Percentiles rank a stretch among this genome's conserved stretches.
These are phyloP conservation scores for Tubosaeta sp. DNA, from an alignment of 768 basidiomycete genomes.

Conservation along the genomic window DNA sequence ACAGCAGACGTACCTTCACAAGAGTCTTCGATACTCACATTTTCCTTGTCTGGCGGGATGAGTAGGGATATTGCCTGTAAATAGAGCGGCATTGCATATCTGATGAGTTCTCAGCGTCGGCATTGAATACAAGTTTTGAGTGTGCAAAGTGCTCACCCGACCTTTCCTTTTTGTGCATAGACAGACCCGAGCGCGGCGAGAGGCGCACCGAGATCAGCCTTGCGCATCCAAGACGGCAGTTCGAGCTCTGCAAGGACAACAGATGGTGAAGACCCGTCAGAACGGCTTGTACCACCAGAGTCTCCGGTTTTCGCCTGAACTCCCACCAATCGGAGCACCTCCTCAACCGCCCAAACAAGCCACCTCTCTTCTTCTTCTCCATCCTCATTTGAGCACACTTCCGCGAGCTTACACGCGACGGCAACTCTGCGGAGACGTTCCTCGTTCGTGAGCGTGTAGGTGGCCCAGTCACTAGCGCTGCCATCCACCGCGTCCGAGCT, in stretches of 20 bases:
- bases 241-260: constrained; percentile 48
- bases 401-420: constrained; percentile 43
- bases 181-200: constrained; percentile 63
- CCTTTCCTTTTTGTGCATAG: constrained; percentile 51
- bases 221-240: constrained; percentile 57
- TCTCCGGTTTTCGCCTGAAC: constrained; percentile 1
- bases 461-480: constrained; percentile 11
- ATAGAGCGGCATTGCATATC: constrained; percentile 63
- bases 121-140: neutral
- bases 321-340: constrained; percentile 32
- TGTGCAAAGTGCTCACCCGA: constrained; percentile 30
- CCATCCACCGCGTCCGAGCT: neutral
- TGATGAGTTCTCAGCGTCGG: constrained; percentile 19
- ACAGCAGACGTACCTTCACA: constrained; percentile 49
- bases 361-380: constrained; percentile 39
- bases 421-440: constrained; percentile 44
- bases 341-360: constrained; percentile 42
- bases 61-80: constrained; percentile 61
- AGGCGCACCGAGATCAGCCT: constrained; percentile 60
- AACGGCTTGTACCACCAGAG: neutral
- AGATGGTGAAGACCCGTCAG: neutral
- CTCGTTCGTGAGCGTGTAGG: constrained; percentile 28
- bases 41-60: constrained; percentile 38
- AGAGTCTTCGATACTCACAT: constrained; percentile 41
- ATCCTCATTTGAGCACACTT: constrained; percentile 33